A percentile compares a stretch with the other conserved stretches of the same genome.
These are phyloP conservation scores for Botrytis fragariae DNA, from an alignment of 2,329 filamentous ascomycete genomes.

Conservation along the genomic window DNA sequence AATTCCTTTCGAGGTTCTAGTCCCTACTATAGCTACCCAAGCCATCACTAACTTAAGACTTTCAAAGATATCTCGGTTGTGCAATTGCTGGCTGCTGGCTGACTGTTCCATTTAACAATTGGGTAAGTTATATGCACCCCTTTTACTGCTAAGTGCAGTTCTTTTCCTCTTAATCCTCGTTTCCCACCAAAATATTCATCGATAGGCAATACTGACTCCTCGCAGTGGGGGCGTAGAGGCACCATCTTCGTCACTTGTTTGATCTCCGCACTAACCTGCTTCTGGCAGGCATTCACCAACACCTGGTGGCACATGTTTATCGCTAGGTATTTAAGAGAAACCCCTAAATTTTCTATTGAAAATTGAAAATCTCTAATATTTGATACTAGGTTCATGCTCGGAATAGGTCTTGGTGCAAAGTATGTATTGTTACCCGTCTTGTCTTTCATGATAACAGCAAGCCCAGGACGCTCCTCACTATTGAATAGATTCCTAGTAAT, in stretches of 20 bases:
- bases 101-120: conserved; percentile 68
- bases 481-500: neutral
- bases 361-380: neutral
- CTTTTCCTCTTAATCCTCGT: neutral
- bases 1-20: neutral
- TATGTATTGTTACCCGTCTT: conserved; percentile 30
- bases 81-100: conserved; percentile 70
- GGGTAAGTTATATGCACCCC: neutral
- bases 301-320: conserved; percentile 70
- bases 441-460: neutral
- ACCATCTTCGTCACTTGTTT: conserved; percentile 68
- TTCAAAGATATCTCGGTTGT: conserved; percentile 56
- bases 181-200: neutral
- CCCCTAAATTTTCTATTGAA: neutral
- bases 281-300: conserved; percentile 52
- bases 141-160: neutral
- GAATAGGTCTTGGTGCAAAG: conserved; percentile 69
- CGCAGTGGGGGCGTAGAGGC: conserved; percentile 62
- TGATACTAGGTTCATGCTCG: conserved; percentile 57
- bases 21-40: neutral
- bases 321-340: conserved; percentile 42
- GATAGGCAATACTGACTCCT: neutral
- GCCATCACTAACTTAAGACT: neutral
- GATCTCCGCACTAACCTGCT: conserved; percentile 55
- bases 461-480: neutral